Percentiles rank a stretch among this genome's conserved stretches.
Evolutionary conservation across 495 filamentous ascomycete species (phyloP).

Genomic region (Penicillium mononematosum): DNA sequence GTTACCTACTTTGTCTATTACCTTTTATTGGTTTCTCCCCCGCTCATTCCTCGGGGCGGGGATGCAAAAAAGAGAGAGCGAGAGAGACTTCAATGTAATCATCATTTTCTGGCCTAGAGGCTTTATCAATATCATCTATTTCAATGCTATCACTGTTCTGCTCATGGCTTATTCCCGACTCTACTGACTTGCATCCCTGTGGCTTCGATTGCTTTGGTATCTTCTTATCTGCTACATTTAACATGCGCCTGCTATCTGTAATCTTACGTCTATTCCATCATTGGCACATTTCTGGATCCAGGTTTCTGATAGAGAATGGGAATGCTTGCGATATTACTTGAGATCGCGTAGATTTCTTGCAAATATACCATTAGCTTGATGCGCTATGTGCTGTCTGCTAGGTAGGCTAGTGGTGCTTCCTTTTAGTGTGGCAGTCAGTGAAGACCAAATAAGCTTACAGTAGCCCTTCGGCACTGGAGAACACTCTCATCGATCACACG

Average conservation of each 20-base stretch:
- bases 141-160: neutral
- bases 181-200: neutral
- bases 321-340: neutral
- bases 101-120: neutral
- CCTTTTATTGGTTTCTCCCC: neutral
- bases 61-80: neutral
- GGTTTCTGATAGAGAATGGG: neutral
- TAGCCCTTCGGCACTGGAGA: neutral
- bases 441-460: neutral
- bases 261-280: neutral
- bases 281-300: neutral
- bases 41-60: neutral
- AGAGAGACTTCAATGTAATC: constrained; percentile 10
- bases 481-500: too few species aligned
- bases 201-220: neutral
- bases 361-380: neutral
- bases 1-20: constrained; percentile 6
- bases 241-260: neutral
- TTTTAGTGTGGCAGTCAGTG: neutral
- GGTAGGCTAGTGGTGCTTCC: neutral
- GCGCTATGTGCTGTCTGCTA: neutral
- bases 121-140: neutral
- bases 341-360: neutral
- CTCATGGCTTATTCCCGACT: neutral
- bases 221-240: neutral